Evolutionary conservation across 1,284 basidiomycete genomes (phyloP), one percentile per base, ranked within the genome.

Genomic region (Apiotrichum veenhuisii): DNA sequence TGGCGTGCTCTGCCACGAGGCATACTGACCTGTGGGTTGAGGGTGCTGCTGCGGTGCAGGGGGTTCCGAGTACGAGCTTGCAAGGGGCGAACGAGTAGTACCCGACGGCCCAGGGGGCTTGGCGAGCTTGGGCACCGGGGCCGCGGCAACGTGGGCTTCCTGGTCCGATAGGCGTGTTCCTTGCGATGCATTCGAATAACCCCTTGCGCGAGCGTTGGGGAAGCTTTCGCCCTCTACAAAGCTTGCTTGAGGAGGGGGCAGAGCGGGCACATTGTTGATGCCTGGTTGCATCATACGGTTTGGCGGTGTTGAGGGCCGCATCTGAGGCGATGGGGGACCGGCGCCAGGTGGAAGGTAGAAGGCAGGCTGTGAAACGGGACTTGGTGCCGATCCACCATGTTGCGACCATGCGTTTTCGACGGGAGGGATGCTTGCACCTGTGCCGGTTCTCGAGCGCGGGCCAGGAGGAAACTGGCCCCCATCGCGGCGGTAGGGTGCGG

Each of bases 281-380:
- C 37, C 26, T 37, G 52, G 53, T 17, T 42, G 50, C 36, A 60
- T 38, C 46, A 48, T 37, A 33, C 46, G 46, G 11, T 11, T 3
- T 30, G 61, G 49, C 0, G 55, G 55, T 7, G 61, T 59, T 36
- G 61, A 41, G 3, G 55, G 38, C 17, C 57, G 38, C 20, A 57
- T 52, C 27, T 56, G 55, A 2, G 61, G 57, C 5, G 52, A 54
- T 17, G 61, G 57, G 2, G 61, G 61, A 2, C 57, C 51, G 5
- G 61, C 62, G n/a, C 62, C 62, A 3, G 62, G 62, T 0, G 62
- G 62, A 1, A 63, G 51, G 51, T 42, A 55, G 48, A 58, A 60
- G 15, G 46, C 25, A 8, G 54, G 61, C 49, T 62, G 56, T 17
- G 50, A n/a, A 7, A 50, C 40, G 18, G 55, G 53, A 33, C 50